A percentile compares a stretch with the other conserved stretches of the same genome.
Conservation (phyloP, 495 filamentous ascomycete genomes). For the Hypoxylon fragiforme region DNA sequence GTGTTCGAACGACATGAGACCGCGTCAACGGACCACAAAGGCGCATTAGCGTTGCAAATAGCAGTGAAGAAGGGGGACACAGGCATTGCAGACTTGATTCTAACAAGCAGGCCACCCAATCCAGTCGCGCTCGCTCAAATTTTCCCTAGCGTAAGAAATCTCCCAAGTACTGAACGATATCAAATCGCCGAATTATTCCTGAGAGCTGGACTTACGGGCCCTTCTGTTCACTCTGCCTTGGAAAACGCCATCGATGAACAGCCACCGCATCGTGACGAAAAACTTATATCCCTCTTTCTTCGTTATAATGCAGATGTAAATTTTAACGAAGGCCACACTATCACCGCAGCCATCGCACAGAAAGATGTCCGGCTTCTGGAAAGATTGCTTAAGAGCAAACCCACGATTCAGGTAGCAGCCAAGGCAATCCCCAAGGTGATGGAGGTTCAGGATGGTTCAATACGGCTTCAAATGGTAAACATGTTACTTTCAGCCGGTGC, state of each 20-base stretch:
- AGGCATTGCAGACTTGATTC: constrained; percentile 44
- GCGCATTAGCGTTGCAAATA: constrained; percentile 46
- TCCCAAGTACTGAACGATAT: constrained; percentile 42
- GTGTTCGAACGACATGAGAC: constrained; percentile 44
- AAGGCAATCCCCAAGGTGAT: constrained; percentile 45
- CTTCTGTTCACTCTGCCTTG: constrained; percentile 42
- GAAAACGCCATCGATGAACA: constrained; percentile 49
- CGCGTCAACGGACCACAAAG: constrained; percentile 50
- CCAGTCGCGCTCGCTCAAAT: constrained; percentile 42
- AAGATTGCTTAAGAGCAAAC: constrained; percentile 42
- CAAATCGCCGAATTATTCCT: constrained; percentile 47
- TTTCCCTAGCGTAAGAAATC: constrained; percentile 41
- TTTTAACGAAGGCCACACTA: constrained; percentile 47
- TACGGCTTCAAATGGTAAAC: constrained; percentile 44
- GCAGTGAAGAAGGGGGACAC: constrained; percentile 43
- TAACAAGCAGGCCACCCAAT: constrained; percentile 43
- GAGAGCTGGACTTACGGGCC: constrained; percentile 40
- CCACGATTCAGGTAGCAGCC: constrained; percentile 41
- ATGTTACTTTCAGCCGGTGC: constrained; percentile 46
- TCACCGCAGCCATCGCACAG: constrained; percentile 46
- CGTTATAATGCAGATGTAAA: constrained; percentile 49
- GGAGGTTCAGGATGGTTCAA: constrained; percentile 33
- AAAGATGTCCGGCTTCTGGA: constrained; percentile 44
- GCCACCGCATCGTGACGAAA: constrained; percentile 45
- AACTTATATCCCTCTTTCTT: constrained; percentile 48